Conservation (phyloP, 2,329 filamentous ascomycete genomes). For the Orbilia quercus region DNA sequence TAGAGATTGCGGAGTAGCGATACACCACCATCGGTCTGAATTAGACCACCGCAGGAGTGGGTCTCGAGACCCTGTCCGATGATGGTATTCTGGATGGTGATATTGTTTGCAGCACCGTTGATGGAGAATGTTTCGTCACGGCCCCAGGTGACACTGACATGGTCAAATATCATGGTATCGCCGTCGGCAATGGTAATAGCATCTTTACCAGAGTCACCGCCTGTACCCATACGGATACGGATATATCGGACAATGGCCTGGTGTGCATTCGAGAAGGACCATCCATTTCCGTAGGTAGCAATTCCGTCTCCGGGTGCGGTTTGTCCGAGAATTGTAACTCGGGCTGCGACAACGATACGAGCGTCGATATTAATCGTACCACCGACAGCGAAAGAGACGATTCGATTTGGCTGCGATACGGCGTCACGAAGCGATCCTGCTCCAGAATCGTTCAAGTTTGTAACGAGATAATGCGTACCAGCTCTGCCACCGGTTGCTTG, state of each 20-base stretch:
- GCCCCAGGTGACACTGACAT: slow-evolving; percentile 69
- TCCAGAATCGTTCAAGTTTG: slow-evolving; percentile 67
- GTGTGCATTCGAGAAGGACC: slow-evolving; percentile 68
- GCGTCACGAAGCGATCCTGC: slow-evolving; percentile 68
- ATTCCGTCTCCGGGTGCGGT: slow-evolving; percentile 67
- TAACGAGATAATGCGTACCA: slow-evolving; percentile 67
- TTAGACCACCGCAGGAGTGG: slow-evolving; percentile 68
- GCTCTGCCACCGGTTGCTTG: slow-evolving; percentile 66
- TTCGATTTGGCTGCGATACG: slow-evolving; percentile 66
- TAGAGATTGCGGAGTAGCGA: slow-evolving; percentile 70
- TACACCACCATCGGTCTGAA: slow-evolving; percentile 67
- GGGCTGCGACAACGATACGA: slow-evolving; percentile 66
- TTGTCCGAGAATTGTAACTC: slow-evolving; percentile 67
- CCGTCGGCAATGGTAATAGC: slow-evolving; percentile 69
- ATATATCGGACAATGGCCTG: slow-evolving; percentile 70
- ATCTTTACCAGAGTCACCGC: slow-evolving; percentile 68
- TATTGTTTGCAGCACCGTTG: slow-evolving; percentile 65
- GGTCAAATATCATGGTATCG: slow-evolving; percentile 70
- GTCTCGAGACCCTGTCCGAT: slow-evolving; percentile 69
- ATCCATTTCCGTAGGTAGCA: slow-evolving; percentile 69
- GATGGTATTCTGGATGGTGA: slow-evolving; percentile 69
- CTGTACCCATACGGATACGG: slow-evolving; percentile 68
- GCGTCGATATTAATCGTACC: slow-evolving; percentile 67
- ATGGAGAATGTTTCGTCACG: slow-evolving; percentile 70
- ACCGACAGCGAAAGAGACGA: slow-evolving; percentile 67